Base-by-base conservation (phyloP, 768 basidiomycete species). In the Boletus rubropictus region DNA sequence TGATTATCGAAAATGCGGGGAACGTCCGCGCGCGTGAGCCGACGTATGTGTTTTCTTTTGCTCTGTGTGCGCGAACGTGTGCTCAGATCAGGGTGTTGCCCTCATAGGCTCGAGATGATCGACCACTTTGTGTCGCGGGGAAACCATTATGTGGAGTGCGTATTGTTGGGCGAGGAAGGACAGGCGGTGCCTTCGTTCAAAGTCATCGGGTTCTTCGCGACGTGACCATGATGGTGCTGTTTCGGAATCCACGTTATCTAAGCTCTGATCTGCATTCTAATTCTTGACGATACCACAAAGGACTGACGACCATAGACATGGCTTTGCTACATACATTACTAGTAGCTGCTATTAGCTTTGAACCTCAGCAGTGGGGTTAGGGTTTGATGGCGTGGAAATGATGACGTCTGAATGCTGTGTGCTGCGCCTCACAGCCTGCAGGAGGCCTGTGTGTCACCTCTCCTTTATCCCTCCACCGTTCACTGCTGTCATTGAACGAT, bases 121-220 rank as follows among this genome's bases (percentile, higher is more conserved):
- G 96, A 99, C 67, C 81, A 79, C 50, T 79, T 69, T 51, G 96
- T 99, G 25, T 63, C 82, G n/a, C 72, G 79, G 31, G 95, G 96
- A 3, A 86, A 89, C 35, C 96, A 99, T 66, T 98, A 77, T 64
- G 87, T 96, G 49, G 93, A 97, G 61, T 99, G 95, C 65, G 70
- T 84, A 64, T 68, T 96, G 35, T 57, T 86, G 57, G 95, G 95
- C 3, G 89, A 93, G 61, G 92, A 95, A 59, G 92, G 91, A 1
- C 71, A 80, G 59, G 72, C 72, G 44, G 84, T 93, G 7, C 79
- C 85, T 7, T 71, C 80, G 37, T 97, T 97, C 76, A 95, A 88
- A 71, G 82, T 98, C 53, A 77, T 96, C 28, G 95, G 95, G 33
- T 76, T 97, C 54, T 96, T 93, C 64, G 71, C 90, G 36, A 86